These are phyloP conservation scores for Backusella tuberculispora DNA, from an alignment of 192 early-diverging fungal genomes.

Conservation along the genomic window DNA sequence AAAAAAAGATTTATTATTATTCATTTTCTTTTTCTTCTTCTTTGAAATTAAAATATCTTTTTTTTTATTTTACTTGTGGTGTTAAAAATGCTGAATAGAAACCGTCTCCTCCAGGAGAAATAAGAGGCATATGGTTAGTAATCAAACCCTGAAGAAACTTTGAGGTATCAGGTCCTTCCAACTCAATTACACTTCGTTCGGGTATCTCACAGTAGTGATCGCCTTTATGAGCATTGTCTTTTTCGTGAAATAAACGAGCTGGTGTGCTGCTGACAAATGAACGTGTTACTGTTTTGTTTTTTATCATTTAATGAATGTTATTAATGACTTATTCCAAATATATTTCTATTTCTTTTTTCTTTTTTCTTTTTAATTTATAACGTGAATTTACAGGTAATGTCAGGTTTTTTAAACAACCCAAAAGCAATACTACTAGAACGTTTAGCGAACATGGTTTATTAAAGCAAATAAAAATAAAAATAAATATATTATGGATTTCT, in stretches of 20 bases:
- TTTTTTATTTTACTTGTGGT: constrained; percentile 59
- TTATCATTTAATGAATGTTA: not conserved
- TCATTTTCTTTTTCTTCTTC: not conserved
- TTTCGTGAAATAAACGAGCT: constrained; percentile 16
- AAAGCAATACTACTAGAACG: not conserved
- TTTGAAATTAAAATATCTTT: not conserved
- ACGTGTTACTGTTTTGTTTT: not conserved
- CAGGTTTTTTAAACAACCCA: not conserved
- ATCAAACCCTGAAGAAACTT: constrained; percentile 92
- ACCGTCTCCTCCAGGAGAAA: constrained; percentile 74
- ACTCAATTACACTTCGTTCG: constrained; percentile 62
- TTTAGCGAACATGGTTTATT: not conserved
- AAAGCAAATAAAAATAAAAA: not conserved
- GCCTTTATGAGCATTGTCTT: constrained; percentile 28
- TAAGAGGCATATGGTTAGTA: constrained; percentile 82
- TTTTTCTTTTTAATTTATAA: not conserved
- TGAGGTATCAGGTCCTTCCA: constrained; percentile 72
- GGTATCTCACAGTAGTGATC: constrained; percentile 55
- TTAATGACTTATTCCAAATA: not conserved
- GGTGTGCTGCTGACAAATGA: not conserved
- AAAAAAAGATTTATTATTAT: not conserved
- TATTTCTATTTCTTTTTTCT: not conserved
- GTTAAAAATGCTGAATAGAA: constrained; percentile 83
- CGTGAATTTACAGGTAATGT: not conserved
- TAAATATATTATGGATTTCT: not conserved